Base-by-base conservation (phyloP, 2,329 filamentous ascomycete species). In the Zalaria sp. region DNA sequence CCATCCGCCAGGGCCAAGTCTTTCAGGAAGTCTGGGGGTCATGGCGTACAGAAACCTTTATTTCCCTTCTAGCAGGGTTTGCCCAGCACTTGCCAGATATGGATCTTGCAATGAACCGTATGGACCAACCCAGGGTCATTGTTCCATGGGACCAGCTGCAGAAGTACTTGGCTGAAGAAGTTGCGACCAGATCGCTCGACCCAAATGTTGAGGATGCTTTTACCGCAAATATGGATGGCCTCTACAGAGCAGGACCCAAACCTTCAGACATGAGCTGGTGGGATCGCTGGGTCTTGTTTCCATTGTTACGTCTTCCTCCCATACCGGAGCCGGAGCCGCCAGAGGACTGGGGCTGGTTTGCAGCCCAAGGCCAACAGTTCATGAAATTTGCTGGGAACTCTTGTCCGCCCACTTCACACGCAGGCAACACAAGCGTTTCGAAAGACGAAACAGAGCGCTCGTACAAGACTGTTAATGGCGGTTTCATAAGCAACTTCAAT, bases 401-500 rank as follows among this genome's bases (percentile, higher is more conserved):
- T 1, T 81, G 78, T 54, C 66, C 70, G 4, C 73, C 75, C 2
- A 69, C 39, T 72, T 18, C 18, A 2, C 18, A 18, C 18, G 18
- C 2, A 18, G 2, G 18, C 18, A 18, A 18, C 2, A 2, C 18
- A 18, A 18, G 18, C 18, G 18, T 18, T 18, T 18, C 18, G 18
- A 18, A 18, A 18, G 18, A 2, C 18, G 18, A 18, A 18, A 18
- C 18, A 2, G 18, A 18, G 18, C 18, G 18, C 18, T 18, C 18
- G 2, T 18, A 18, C 18, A 18, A 18, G 18, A 18, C 18, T 18
- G 18, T 18, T 18, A n/a, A n/a, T n/a, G 72, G 72, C 37, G 79
- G 78, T 4, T 77, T 72, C 44, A 69, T 82, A 4, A 66, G 67
- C 38, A 82, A 82, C 53, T 77, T 70, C 49, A 75, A 76, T 25